Evolutionary conservation across 148 eudicot genomes (phyloP), one percentile per base, ranked within the genome.

Genomic region (Cornus florida): DNA sequence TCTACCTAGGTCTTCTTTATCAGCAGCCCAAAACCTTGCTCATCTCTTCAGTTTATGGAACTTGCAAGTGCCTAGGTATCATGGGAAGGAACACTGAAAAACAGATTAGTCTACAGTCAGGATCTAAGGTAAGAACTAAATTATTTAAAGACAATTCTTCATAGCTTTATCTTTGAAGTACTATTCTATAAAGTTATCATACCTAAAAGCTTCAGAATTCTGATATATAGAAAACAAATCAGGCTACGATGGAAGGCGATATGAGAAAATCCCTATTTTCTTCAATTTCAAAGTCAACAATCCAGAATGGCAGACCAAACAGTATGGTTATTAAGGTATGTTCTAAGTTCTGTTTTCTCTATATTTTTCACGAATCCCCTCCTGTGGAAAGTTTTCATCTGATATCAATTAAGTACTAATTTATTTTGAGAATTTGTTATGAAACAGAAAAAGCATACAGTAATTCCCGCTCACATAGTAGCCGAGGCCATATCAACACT

Each of bases 291-390:
- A 87, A 79, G 56, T 75, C 84, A 24, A 46, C 77, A 71, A 48
- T 53, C 9, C 83, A 85, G 77, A 75, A 77, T 60, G 86, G 80
- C 78, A 88, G 90, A 67, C 87, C 90, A 60, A 86, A 78, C 77
- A 88, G 90, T 80, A 86, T 88, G 90, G 79, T 88, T 38, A 6
- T 88, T 72, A 86, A 88, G 90, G 90, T 86, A 85, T 75, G 31
- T 71, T 2, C 20, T 62, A 6, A 69, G 17, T 38, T 69, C 12
- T 69, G 5, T 31, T 19, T 68, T 20, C 11, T 48, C 12, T 50
- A 7, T 11, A 73, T 9, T 14, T 77, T 32, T 20, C 19, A 76
- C 7, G 35, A 31, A 7, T 77, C 33, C 38, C 39, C 20, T 6
- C 7, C 33, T 16, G 10, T 7, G 9, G 7, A 5, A 5, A 62